Evolutionary conservation across 352 stramenopile genomes (phyloP).

Genomic region (Salisapilia sapeloensis): DNA sequence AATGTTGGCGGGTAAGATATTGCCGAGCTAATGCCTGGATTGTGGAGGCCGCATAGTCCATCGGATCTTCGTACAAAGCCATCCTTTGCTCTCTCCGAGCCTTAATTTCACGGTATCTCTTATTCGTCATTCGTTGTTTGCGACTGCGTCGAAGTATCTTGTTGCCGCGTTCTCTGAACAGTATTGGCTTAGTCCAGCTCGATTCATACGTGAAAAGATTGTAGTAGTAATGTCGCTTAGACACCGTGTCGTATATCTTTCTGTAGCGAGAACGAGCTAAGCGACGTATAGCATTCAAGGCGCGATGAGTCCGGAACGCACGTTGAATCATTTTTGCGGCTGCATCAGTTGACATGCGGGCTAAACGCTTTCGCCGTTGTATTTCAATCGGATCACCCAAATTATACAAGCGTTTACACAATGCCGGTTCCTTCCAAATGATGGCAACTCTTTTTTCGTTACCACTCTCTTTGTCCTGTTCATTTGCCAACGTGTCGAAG

Average conservation of each 20-base stretch:
- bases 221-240: slow-evolving; percentile 48
- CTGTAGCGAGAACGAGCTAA: slow-evolving; percentile 33
- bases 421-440: slow-evolving; percentile 10
- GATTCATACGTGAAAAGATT: slow-evolving; percentile 51
- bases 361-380: slow-evolving; percentile 18
- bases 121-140: too few relatives aligned
- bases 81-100: too few relatives aligned
- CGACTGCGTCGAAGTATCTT: background rate
- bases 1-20: slow-evolving; percentile 17
- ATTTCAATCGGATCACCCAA: slow-evolving; percentile 51
- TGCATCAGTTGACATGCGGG: slow-evolving; percentile 26
- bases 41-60: slow-evolving; percentile 21
- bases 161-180: slow-evolving; percentile 7
- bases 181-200: slow-evolving; percentile 39
- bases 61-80: too few relatives aligned
- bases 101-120: too few relatives aligned
- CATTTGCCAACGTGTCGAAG: too few relatives aligned
- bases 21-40: slow-evolving; percentile 48
- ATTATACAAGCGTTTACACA: slow-evolving; percentile 35
- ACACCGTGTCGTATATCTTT: slow-evolving; percentile 31
- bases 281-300: slow-evolving; percentile 14
- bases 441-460: slow-evolving; percentile 5
- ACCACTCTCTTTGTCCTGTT: background rate
- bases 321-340: slow-evolving; percentile 36
- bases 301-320: slow-evolving; percentile 20